A percentile compares a stretch with the other conserved stretches of the same genome.
These are phyloP conservation scores for Punica granatum DNA, from an alignment of 345 rosid species.

Conservation along the genomic window DNA sequence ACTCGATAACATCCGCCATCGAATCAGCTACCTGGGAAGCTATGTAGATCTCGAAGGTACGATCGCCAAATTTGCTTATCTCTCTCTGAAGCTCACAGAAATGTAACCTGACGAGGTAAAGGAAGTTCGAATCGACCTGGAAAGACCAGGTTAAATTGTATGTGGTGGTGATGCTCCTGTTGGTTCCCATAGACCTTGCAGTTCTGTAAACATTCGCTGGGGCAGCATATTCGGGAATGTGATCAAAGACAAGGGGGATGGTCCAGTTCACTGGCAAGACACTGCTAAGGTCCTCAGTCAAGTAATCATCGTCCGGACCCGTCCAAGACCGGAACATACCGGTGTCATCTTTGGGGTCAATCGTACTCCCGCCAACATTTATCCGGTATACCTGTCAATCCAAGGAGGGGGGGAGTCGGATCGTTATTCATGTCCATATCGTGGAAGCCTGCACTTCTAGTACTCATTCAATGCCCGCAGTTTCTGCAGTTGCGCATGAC, in stretches of 20 bases:
- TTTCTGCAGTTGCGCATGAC: no score
- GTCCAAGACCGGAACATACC: slow-evolving; percentile 27
- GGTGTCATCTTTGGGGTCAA: slow-evolving; percentile 2
- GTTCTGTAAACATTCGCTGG: slow-evolving; percentile 20
- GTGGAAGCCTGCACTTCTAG: no score
- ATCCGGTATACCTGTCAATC: neutral
- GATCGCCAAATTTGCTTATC: neutral
- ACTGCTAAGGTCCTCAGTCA: neutral
- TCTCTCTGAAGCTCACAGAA: slow-evolving; percentile 12
- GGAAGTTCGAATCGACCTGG: slow-evolving; percentile 24
- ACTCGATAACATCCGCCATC: neutral
- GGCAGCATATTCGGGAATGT: slow-evolving; percentile 22
- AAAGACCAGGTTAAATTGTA: slow-evolving; percentile 30
- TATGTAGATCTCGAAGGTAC: slow-evolving; percentile 20
- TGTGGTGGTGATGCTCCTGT: neutral
- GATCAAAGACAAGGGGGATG: neutral
- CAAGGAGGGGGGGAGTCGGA: neutral
- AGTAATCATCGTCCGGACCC: neutral
- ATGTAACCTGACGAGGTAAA: slow-evolving; percentile 22
- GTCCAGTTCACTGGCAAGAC: neutral
- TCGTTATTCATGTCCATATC: no score
- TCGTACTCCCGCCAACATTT: slow-evolving; percentile 18
- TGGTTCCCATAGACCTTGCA: slow-evolving; percentile 11
- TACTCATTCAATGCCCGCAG: no score
- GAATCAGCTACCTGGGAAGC: neutral